Evolutionary conservation across 108 stramenopile species (phyloP).

Genomic region (Aurantiochytrium sp.): DNA sequence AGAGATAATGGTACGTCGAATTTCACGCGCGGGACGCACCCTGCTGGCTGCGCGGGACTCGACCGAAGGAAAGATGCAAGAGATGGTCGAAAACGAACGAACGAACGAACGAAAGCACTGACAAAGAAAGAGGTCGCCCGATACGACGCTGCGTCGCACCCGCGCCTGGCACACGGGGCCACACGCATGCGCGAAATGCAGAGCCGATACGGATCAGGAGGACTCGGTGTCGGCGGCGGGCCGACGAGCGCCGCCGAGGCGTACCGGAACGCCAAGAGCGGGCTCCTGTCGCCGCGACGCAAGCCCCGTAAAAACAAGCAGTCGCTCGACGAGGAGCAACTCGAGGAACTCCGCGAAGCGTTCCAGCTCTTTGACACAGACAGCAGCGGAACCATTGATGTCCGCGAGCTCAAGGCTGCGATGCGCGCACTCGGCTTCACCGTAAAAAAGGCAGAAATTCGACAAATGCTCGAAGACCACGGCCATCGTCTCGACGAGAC

Average conservation of each 20-base stretch:
- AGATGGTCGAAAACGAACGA: too few relatives aligned
- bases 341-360: constrained; percentile 33
- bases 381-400: constrained; percentile 61
- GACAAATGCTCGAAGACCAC: constrained; percentile 70
- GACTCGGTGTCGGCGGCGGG: neutral
- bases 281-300: neutral
- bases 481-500: constrained; percentile 17
- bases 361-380: constrained; percentile 39
- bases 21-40: too few relatives aligned
- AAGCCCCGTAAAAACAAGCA: neutral
- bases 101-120: too few relatives aligned
- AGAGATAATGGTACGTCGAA: too few relatives aligned
- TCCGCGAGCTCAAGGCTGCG: constrained; percentile 77
- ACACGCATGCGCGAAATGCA: neutral
- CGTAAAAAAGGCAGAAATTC: constrained; percentile 75
- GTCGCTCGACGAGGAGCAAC: constrained; percentile 30
- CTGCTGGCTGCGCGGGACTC: too few relatives aligned
- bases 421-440: constrained; percentile 79
- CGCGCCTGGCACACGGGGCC: too few relatives aligned
- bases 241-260: neutral
- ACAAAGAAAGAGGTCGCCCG: too few relatives aligned
- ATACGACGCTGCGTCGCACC: too few relatives aligned
- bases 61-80: too few relatives aligned
- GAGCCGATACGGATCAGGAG: neutral
- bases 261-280: neutral